Evolutionary conservation across 345 rosid genomes (phyloP).

Genomic region (Salix caprea): DNA sequence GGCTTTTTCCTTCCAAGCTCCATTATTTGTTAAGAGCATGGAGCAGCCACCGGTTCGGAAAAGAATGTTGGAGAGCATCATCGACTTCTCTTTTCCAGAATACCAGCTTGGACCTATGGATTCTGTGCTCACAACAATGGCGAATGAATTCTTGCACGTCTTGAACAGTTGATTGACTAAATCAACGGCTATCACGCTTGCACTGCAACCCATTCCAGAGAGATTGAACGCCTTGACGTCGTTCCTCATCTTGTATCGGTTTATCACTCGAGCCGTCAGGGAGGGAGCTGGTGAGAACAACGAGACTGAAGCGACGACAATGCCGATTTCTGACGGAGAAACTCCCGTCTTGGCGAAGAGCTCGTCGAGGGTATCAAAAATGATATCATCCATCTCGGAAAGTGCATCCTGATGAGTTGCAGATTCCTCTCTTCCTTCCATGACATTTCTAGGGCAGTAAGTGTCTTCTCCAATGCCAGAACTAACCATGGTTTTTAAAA

Average conservation of each 20-base stretch:
- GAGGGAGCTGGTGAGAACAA: constrained; percentile 26
- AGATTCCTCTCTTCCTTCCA: constrained; percentile 25
- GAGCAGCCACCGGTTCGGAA: constrained; percentile 40
- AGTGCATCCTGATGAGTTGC: constrained; percentile 10
- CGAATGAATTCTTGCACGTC: constrained; percentile 15
- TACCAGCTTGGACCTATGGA: constrained; percentile 25
- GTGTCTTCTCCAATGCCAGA: constrained; percentile 26
- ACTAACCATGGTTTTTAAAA: constrained; percentile 6
- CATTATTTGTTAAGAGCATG: constrained; percentile 27
- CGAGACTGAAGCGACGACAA: constrained; percentile 23
- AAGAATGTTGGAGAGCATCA: constrained; percentile 37
- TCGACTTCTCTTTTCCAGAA: constrained; percentile 30
- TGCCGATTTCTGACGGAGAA: constrained; percentile 22
- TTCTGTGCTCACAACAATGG: constrained; percentile 34
- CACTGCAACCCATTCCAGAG: constrained; percentile 47
- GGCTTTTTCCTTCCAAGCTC: constrained; percentile 11
- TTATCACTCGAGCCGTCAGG: constrained; percentile 17
- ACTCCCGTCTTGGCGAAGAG: constrained; percentile 21
- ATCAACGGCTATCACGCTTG: constrained; percentile 26
- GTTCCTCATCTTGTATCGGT: constrained; percentile 29
- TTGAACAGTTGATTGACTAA: constrained; percentile 28
- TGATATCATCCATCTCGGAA: constrained; percentile 21
- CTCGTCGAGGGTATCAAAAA: constrained; percentile 15
- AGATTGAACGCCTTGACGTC: constrained; percentile 33
- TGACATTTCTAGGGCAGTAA: constrained; percentile 8